Evolutionary conservation across 805 yeast genomes (phyloP).

Genomic region (Myxozyma mucilagina): DNA sequence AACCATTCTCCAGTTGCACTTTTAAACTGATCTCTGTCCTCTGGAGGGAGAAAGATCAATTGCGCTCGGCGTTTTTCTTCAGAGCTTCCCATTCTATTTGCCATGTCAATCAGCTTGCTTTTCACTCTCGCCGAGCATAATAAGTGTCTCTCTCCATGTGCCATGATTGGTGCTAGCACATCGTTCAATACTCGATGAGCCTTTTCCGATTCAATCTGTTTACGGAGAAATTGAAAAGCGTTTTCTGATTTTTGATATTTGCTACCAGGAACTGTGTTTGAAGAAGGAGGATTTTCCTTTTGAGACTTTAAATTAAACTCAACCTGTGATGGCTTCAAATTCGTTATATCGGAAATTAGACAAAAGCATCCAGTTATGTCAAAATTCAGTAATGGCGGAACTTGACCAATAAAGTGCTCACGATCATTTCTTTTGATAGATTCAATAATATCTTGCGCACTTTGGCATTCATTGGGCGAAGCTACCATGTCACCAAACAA

Average conservation of each 20-base stretch:
- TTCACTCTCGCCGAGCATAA: slow-evolving; percentile 9
- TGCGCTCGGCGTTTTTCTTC: slow-evolving; percentile 14
- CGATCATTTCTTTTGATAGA: slow-evolving; percentile 4
- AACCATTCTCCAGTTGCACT: background rate
- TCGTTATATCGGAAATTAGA: slow-evolving; percentile 24
- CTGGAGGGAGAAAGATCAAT: slow-evolving; percentile 1
- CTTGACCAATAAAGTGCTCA: slow-evolving; percentile 2
- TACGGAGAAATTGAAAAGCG: slow-evolving; percentile 17
- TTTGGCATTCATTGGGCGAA: too few species aligned
- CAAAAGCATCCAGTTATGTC: slow-evolving; percentile 23
- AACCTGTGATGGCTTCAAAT: slow-evolving; percentile 4
- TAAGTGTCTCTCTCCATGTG: background rate
- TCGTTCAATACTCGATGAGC: background rate
- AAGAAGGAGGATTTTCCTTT: slow-evolving; percentile 1
- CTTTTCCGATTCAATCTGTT: slow-evolving; percentile 20
- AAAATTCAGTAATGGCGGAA: slow-evolving; percentile 15
- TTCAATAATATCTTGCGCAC: background rate
- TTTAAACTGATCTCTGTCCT: background rate
- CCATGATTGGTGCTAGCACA: background rate
- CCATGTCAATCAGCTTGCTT: slow-evolving; percentile 19
- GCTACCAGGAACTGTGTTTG: background rate
- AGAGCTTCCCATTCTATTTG: slow-evolving; percentile 16
- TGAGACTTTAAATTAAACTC: slow-evolving; percentile 2
- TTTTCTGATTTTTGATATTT: slow-evolving; percentile 17
- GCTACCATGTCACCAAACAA: background rate